Base-by-base conservation (phyloP, 1,284 basidiomycete species). In the Puccinia hordei region DNA sequence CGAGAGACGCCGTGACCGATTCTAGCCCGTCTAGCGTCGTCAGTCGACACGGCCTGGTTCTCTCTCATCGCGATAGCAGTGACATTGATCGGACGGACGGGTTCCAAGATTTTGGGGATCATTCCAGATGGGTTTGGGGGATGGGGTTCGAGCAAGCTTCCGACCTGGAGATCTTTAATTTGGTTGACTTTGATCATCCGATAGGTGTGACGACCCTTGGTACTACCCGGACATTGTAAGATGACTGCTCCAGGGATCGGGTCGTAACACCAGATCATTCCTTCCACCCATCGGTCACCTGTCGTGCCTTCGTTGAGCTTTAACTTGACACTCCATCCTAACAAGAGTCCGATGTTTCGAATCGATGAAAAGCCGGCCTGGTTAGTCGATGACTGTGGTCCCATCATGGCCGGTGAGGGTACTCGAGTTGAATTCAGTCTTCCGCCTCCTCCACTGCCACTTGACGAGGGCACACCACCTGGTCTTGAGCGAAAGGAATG, bases 171-270 rank as follows among this genome's bases (percentile, higher is more conserved):
- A 13, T 80, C 79, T 44, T 68, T 73, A 38, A 80, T 51, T 24
- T 80, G 79, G 53, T 80, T 80, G 30, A 80, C 69, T 53, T 80
- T 80, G 35, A 80, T 30, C 69, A 80, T 73, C 22, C 79, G 30
- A 49, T 61, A 80, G 19, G 57, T 74, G 12, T 73, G 41, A 38
- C 59, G 38, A 59, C 68, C 69, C 59, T 73, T 73, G 27, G 27
- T 51, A 4, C 8, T 30, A 35, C 53, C 76, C 15, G 77, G 57
- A 51, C 38, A 74, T 35, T 73, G 61, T 12, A 80, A 59, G 19
- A 80, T 71, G 6, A 80, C 51, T 10, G 73, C 79, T 3, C 79
- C 79, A 1, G 79, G 27, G 27, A 80, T 44, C n/a, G 79, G 72
- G 41, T 80, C 79, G 24, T 80, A 80, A 30, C 71, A 80, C 79